Conservation (phyloP, 176 grass and related monocot genomes). For the Juncus inflexus region DNA sequence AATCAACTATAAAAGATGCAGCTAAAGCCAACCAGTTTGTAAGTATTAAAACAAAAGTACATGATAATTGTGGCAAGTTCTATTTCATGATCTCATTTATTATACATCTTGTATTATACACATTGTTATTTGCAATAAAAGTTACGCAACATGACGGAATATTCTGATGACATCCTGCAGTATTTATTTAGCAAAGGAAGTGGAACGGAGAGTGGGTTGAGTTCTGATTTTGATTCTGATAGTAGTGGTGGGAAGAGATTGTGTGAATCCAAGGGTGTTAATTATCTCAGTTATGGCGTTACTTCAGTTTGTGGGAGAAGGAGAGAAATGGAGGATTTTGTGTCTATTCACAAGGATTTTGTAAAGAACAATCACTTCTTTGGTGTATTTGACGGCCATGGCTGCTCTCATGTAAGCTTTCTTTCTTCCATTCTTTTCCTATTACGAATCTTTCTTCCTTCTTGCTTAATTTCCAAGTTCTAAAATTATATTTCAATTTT, state of each 20-base stretch:
- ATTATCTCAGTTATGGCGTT: constrained; percentile 31
- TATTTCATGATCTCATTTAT: too few relatives aligned
- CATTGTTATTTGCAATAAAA: too few relatives aligned
- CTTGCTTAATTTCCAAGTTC: too few relatives aligned
- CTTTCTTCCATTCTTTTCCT: background rate
- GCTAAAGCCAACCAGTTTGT: too few relatives aligned
- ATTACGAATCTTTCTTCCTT: background rate
- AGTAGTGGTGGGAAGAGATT: background rate
- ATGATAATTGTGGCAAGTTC: too few relatives aligned
- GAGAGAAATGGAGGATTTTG: constrained; percentile 88
- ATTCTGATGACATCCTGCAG: too few relatives aligned
- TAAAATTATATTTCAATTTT: background rate
- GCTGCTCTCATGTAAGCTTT: constrained; percentile 75
- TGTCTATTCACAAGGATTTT: constrained; percentile 41
- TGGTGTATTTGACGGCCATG: constrained; percentile 85
- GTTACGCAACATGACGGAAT: too few relatives aligned
- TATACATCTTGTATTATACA: too few relatives aligned
- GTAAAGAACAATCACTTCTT: constrained; percentile 56
- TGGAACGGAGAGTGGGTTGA: background rate
- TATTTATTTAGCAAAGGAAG: too few relatives aligned
- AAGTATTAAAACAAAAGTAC: too few relatives aligned
- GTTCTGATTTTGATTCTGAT: too few relatives aligned
- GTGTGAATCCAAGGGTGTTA: background rate
- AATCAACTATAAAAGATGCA: too few relatives aligned
- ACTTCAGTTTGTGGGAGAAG: constrained; percentile 65